Conservation (phyloP, 2,329 filamentous ascomycete species). For the Fusarium pininemorale region DNA sequence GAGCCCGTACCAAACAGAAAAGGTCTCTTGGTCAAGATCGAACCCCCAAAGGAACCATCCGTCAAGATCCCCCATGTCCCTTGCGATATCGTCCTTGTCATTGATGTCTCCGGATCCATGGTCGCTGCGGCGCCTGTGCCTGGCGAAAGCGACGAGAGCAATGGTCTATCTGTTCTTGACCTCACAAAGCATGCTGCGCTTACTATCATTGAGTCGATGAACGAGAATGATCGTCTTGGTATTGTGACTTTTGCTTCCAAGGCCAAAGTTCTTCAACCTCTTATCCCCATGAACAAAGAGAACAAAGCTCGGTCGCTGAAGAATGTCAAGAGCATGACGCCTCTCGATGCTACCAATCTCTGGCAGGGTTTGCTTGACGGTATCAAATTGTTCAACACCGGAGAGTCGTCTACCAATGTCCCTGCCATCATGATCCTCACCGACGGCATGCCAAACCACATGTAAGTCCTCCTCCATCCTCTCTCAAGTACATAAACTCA, state of each 20-base stretch:
- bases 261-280: slow-evolving; percentile 55
- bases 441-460: slow-evolving; percentile 64
- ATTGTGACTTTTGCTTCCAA: slow-evolving; percentile 63
- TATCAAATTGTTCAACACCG: slow-evolving; percentile 56
- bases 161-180: slow-evolving; percentile 65
- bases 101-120: slow-evolving; percentile 71
- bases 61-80: slow-evolving; percentile 53
- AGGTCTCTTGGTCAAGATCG: slow-evolving; percentile 57
- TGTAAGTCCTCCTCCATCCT: slow-evolving; percentile 45
- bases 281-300: slow-evolving; percentile 56
- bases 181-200: slow-evolving; percentile 67
- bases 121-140: slow-evolving; percentile 56
- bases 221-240: slow-evolving; percentile 63
- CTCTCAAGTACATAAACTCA: neutral
- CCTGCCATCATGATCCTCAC: slow-evolving; percentile 64
- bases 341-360: slow-evolving; percentile 59
- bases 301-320: slow-evolving; percentile 56
- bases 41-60: slow-evolving; percentile 52
- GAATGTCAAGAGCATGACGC: slow-evolving; percentile 55
- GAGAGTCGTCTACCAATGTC: slow-evolving; percentile 48
- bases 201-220: slow-evolving; percentile 66
- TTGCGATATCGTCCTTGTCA: slow-evolving; percentile 69
- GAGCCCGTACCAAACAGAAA: slow-evolving; percentile 51
- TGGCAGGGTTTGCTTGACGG: slow-evolving; percentile 66
- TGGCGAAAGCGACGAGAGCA: slow-evolving; percentile 55